phyloP scores from a whole-genome alignment of 2,329 filamentous ascomycete genomes.

The Onygenales sp. region DNA sequence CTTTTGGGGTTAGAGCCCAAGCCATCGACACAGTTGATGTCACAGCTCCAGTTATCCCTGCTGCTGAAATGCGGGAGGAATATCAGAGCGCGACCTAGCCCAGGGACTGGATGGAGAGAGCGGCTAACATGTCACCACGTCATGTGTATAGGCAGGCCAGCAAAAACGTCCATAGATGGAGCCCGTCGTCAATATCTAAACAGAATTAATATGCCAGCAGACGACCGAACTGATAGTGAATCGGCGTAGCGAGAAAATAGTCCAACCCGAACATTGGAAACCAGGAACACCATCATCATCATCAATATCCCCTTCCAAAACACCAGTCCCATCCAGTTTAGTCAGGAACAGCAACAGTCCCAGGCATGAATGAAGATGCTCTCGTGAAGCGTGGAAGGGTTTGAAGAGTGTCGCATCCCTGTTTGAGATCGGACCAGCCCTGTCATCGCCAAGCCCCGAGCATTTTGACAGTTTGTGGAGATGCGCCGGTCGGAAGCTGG shows the following conservation, averaged over 20 bases:
- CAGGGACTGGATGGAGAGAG: neutral
- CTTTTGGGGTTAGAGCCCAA: neutral
- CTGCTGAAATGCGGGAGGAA: too few relatives aligned
- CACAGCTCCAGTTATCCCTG: neutral
- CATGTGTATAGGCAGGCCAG: neutral
- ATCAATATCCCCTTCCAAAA: neutral
- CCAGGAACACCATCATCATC: too few relatives aligned
- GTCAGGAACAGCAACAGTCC: neutral
- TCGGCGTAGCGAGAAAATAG: neutral
- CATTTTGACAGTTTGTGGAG: neutral
- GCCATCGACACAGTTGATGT: neutral
- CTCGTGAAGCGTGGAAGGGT: conserved; percentile 1
- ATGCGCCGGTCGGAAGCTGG: neutral
- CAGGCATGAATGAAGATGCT: conserved; percentile 2
- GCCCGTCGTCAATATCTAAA: too few relatives aligned
- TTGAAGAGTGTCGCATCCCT: conserved; percentile 3
- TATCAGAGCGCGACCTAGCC: neutral
- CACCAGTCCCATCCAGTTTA: neutral
- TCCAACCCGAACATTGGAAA: neutral
- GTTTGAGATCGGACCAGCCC: neutral
- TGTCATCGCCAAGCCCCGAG: neutral
- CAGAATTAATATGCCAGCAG: neutral
- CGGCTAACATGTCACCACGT: neutral
- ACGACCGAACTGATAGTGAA: neutral
- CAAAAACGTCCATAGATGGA: neutral